Evolutionary conservation across 2,329 filamentous ascomycete genomes (phyloP).

Genomic region (Hypoxylon sp.): DNA sequence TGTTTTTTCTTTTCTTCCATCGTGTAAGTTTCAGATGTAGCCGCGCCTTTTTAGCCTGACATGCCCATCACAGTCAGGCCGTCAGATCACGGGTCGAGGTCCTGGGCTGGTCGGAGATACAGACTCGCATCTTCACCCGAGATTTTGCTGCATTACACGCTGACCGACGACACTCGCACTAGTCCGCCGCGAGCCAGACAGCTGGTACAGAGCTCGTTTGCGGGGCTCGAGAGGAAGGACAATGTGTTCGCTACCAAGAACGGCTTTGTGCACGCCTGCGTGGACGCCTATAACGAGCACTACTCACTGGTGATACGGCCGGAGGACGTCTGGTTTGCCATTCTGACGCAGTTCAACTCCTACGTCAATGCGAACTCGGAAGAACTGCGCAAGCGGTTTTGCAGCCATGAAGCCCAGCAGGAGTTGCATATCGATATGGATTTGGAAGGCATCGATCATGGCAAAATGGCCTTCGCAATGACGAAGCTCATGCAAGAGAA

Average conservation of each 20-base stretch:
- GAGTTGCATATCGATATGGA: constrained; percentile 40
- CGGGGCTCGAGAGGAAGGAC: constrained; percentile 40
- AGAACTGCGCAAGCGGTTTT: constrained; percentile 60
- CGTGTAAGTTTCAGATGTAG: constrained; percentile 42
- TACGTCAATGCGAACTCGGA: constrained; percentile 63
- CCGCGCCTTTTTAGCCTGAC: constrained; percentile 40
- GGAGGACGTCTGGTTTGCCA: constrained; percentile 66
- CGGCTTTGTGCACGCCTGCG: constrained; percentile 55
- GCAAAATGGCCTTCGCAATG: constrained; percentile 56
- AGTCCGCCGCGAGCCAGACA: constrained; percentile 44
- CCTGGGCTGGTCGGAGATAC: constrained; percentile 46
- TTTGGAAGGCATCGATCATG: constrained; percentile 48
- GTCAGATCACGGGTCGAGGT: constrained; percentile 45
- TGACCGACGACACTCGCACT: constrained; percentile 46
- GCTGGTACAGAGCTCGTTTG: constrained; percentile 46
- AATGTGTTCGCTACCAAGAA: constrained; percentile 51
- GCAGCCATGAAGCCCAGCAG: constrained; percentile 58
- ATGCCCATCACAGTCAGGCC: constrained; percentile 49
- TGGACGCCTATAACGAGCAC: constrained; percentile 59
- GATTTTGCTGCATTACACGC: constrained; percentile 44
- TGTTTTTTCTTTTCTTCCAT: constrained; percentile 11
- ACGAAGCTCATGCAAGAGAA: constrained; percentile 56
- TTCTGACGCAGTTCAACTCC: constrained; percentile 61
- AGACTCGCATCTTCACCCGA: constrained; percentile 45
- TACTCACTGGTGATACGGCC: constrained; percentile 62